Evolutionary conservation across 306 rosid genomes (phyloP).

Genomic region (Begonia peltatifolia): DNA sequence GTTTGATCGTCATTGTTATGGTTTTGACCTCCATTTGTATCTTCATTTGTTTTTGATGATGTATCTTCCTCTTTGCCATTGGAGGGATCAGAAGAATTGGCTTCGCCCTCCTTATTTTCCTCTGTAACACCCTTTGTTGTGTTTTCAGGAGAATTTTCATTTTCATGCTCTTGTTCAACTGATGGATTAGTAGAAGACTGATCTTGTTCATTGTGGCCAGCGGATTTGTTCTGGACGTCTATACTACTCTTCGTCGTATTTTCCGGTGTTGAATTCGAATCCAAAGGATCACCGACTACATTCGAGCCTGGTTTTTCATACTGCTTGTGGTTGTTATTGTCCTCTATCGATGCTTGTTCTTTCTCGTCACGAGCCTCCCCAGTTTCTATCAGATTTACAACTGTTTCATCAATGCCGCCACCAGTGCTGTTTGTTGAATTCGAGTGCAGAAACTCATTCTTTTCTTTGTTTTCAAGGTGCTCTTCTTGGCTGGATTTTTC

Average conservation of each 20-base stretch:
- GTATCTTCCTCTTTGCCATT: constrained; percentile 35
- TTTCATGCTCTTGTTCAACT: not conserved
- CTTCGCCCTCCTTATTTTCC: constrained; percentile 26
- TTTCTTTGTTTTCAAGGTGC: constrained; percentile 34
- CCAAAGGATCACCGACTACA: constrained; percentile 16
- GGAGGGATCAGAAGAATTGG: constrained; percentile 33
- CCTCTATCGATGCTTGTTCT: constrained; percentile 12
- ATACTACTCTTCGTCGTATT: constrained; percentile 7
- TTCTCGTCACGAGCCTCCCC: constrained; percentile 1
- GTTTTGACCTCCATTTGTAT: constrained; percentile 17
- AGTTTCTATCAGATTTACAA: constrained; percentile 13
- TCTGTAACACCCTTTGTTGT: constrained; percentile 23
- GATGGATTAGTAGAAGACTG: not conserved
- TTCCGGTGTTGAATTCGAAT: constrained; percentile 17
- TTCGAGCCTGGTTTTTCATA: constrained; percentile 17
- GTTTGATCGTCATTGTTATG: constrained; percentile 21
- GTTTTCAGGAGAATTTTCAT: constrained; percentile 4
- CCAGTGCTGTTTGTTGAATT: constrained; percentile 20
- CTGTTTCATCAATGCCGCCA: constrained; percentile 14
- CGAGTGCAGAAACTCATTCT: constrained; percentile 25
- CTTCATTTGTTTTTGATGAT: constrained; percentile 25
- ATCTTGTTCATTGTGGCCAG: not conserved
- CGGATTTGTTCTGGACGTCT: constrained; percentile 6
- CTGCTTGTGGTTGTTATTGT: constrained; percentile 3
- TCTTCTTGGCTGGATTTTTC: constrained; percentile 27